These are phyloP conservation scores for Metschnikowia anglica DNA, from an alignment of 805 yeast species.

Conservation along the genomic window DNA sequence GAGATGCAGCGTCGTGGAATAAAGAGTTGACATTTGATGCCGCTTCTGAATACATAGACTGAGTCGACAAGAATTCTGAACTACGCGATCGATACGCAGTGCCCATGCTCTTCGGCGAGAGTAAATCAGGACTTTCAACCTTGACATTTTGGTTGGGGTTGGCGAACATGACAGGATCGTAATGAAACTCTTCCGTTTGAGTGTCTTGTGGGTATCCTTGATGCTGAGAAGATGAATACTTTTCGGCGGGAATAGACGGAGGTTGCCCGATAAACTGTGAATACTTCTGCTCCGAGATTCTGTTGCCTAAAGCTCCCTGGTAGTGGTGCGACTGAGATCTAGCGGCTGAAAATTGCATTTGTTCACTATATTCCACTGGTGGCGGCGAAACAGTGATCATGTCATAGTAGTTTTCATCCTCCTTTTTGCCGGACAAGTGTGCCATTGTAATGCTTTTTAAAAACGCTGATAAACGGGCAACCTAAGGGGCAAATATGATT, in stretches of 20 bases:
- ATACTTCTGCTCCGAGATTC: conserved; percentile 1
- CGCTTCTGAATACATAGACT: conserved; percentile 36
- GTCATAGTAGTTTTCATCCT: conserved; percentile 29
- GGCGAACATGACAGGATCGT: conserved; percentile 12
- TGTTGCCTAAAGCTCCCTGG: neutral
- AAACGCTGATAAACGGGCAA: neutral
- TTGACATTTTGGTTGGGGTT: conserved; percentile 16
- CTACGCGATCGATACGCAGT: conserved; percentile 12
- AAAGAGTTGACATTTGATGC: conserved; percentile 40
- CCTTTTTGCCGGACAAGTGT: conserved; percentile 9
- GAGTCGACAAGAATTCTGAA: conserved; percentile 14
- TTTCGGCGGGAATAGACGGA: neutral
- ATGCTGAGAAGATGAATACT: neutral
- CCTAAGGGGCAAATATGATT: neutral
- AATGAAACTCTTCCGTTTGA: neutral
- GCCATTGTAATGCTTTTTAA: conserved; percentile 9
- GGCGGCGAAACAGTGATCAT: conserved; percentile 34
- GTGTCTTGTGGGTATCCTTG: neutral
- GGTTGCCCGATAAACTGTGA: conserved; percentile 6
- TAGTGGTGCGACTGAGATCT: neutral
- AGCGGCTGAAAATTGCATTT: neutral
- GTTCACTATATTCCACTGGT: conserved; percentile 11
- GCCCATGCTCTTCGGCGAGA: conserved; percentile 19
- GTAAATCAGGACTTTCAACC: conserved; percentile 17
- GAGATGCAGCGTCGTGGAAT: conserved; percentile 37